Evolutionary conservation across 768 basidiomycete genomes (phyloP).

Genomic region (Lentinula lateritia): DNA sequence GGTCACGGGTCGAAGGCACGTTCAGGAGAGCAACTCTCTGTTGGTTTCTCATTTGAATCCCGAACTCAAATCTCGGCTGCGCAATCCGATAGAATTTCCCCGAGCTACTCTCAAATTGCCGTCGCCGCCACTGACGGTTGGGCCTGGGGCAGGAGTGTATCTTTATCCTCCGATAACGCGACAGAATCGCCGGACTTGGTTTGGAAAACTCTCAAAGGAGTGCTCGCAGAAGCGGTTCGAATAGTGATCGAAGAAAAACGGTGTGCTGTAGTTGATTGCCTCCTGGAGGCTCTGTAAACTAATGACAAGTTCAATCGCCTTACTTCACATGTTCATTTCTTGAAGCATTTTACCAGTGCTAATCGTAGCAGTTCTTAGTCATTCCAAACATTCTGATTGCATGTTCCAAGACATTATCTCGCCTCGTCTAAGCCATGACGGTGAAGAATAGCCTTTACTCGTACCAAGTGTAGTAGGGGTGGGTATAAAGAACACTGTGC

Average conservation of each 20-base stretch:
- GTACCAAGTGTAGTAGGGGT: not conserved
- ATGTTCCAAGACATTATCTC: not conserved
- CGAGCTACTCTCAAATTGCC: slow-evolving; percentile 59
- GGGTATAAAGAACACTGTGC: not conserved
- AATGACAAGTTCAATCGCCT: slow-evolving; percentile 1
- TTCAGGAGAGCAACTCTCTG: slow-evolving; percentile 44
- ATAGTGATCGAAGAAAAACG: slow-evolving; percentile 53
- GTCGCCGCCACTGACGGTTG: slow-evolving; percentile 66
- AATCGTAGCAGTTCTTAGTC: not conserved
- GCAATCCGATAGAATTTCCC: slow-evolving; percentile 18
- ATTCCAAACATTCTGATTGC: not conserved
- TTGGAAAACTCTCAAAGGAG: slow-evolving; percentile 19
- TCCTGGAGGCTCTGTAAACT: slow-evolving; percentile 35
- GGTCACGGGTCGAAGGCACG: slow-evolving; percentile 43
- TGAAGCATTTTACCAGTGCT: not conserved
- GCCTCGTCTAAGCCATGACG: not conserved
- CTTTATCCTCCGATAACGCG: slow-evolving; percentile 1
- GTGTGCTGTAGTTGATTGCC: slow-evolving; percentile 63
- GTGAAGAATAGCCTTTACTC: not conserved
- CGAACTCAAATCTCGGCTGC: slow-evolving; percentile 25
- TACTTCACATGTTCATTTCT: not conserved
- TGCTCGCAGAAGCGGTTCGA: slow-evolving; percentile 43
- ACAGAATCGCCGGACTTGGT: slow-evolving; percentile 5
- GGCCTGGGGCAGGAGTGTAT: slow-evolving; percentile 47
- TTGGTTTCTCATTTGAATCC: slow-evolving; percentile 45